Conservation (phyloP, 2,329 filamentous ascomycete species). For the Sporothrix curviconia region DNA sequence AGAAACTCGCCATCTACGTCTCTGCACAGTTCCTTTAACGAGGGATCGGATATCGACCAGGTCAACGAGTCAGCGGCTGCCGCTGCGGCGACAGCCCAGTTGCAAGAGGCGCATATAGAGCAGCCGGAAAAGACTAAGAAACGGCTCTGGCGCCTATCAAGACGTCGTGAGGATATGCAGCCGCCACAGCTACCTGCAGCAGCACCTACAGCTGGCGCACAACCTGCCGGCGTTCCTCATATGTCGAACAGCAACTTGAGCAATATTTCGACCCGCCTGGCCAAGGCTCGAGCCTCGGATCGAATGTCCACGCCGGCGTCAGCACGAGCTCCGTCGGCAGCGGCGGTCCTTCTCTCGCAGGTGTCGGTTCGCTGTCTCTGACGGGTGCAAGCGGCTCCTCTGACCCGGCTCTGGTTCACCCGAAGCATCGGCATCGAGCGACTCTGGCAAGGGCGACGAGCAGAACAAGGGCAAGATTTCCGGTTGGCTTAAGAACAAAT, state of each 20-base stretch:
- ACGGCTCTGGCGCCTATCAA: slow-evolving; percentile 66
- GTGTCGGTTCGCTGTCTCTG: slow-evolving; percentile 38
- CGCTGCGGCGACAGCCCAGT: slow-evolving; percentile 20
- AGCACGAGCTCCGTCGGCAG: slow-evolving; percentile 66
- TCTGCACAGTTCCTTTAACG: slow-evolving; percentile 69
- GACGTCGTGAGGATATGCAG: slow-evolving; percentile 50
- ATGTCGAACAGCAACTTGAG: slow-evolving; percentile 14
- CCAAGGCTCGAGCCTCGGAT: slow-evolving; percentile 42
- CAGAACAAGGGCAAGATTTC: slow-evolving; percentile 40
- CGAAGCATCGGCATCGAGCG: slow-evolving; percentile 41
- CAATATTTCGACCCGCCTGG: slow-evolving; percentile 29
- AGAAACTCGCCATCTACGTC: slow-evolving; percentile 67
- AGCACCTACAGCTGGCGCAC: not conserved
- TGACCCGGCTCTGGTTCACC: slow-evolving; percentile 36
- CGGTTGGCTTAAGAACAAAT: slow-evolving; percentile 55
- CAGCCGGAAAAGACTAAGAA: slow-evolving; percentile 60
- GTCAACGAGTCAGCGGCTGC: slow-evolving; percentile 48
- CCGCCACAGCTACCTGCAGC: not conserved
- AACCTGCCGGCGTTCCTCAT: not conserved
- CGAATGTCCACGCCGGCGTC: slow-evolving; percentile 56
- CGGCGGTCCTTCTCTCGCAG: slow-evolving; percentile 29
- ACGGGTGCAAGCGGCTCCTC: slow-evolving; percentile 46
- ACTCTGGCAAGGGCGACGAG: slow-evolving; percentile 34
- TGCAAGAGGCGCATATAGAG: slow-evolving; percentile 19
- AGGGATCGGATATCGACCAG: slow-evolving; percentile 74